phyloP scores from a whole-genome alignment of 2,329 filamentous ascomycete genomes.

The Ilyonectria mors-panacis region DNA sequence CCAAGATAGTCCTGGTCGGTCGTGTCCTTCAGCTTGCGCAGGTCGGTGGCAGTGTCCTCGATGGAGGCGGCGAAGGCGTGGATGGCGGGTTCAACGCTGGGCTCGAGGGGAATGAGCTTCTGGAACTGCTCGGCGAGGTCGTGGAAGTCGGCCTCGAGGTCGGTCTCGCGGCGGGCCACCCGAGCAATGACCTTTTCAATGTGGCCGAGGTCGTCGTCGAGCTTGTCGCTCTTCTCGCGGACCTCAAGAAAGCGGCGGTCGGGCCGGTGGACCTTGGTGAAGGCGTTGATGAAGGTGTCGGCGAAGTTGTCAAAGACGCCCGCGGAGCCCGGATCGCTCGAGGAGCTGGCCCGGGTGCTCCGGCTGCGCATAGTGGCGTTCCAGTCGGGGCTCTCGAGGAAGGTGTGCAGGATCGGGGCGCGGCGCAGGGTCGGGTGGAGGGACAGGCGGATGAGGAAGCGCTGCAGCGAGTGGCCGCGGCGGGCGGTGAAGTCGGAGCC shows the following conservation, averaged over 20 bases:
- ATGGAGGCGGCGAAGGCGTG: conserved; percentile 90
- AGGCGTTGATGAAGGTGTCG: conserved; percentile 97
- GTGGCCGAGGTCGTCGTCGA: conserved; percentile 92
- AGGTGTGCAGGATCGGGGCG: conserved; percentile 85
- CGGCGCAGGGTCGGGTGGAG: conserved; percentile 91
- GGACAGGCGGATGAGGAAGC: conserved; percentile 89
- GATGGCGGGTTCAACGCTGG: conserved; percentile 85
- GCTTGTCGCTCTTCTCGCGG: conserved; percentile 90
- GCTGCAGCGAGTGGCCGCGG: conserved; percentile 89
- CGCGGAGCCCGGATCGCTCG: conserved; percentile 64
- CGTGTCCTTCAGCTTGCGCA: conserved; percentile 87
- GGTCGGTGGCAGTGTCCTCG: conserved; percentile 84
- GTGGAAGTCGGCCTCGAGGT: conserved; percentile 88
- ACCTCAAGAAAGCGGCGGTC: conserved; percentile 97
- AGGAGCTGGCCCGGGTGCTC: conserved; percentile 73
- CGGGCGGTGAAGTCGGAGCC: conserved; percentile 92
- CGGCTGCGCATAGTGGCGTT: conserved; percentile 93
- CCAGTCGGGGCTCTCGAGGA: conserved; percentile 95
- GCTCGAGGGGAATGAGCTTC: conserved; percentile 90
- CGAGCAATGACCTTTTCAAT: conserved; percentile 97
- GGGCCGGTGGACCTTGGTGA: conserved; percentile 95
- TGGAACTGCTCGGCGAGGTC: conserved; percentile 96
- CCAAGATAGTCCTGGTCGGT: conserved; percentile 97
- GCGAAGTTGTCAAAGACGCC: conserved; percentile 96
- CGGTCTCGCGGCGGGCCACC: conserved; percentile 88